A percentile compares a stretch with the other conserved stretches of the same genome.
phyloP scores from a whole-genome alignment of 2,329 filamentous ascomycete genomes.

The Fusarium pininemorale region DNA sequence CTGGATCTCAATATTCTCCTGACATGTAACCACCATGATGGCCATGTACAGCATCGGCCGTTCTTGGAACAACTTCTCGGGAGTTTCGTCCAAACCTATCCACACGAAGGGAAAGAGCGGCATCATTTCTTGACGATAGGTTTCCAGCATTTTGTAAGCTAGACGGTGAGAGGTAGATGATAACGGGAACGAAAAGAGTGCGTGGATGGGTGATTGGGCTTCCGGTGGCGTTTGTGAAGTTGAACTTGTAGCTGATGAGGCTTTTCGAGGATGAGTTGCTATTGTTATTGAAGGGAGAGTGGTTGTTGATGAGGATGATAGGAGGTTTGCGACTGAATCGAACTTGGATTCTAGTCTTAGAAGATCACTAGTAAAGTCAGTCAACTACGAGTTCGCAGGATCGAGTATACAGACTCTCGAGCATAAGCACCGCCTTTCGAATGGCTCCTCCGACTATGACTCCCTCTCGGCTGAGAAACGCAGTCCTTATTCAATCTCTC shows the following conservation, averaged over 20 bases:
- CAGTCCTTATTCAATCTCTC: constrained; percentile 14
- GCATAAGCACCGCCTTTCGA: background rate
- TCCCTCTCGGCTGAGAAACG: background rate
- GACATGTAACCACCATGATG: constrained; percentile 14
- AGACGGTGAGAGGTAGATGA: background rate
- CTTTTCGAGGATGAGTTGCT: background rate
- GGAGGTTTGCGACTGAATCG: constrained; percentile 10
- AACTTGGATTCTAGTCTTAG: constrained; percentile 16
- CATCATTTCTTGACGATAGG: constrained; percentile 9
- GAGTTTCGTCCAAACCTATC: background rate
- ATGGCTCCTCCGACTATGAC: background rate
- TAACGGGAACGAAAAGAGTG: background rate
- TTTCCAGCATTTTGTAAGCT: constrained; percentile 3
- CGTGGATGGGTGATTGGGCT: background rate
- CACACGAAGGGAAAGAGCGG: constrained; percentile 11
- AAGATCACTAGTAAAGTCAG: background rate
- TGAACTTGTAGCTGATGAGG: background rate
- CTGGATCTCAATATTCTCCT: background rate
- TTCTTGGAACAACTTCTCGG: background rate
- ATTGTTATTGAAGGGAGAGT: background rate
- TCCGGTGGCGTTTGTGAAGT: background rate
- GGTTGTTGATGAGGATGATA: background rate
- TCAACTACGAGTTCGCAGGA: fast-evolving
- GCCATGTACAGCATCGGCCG: constrained; percentile 15
- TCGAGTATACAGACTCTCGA: background rate